Evolutionary conservation across 2,329 filamentous ascomycete species (phyloP).

Genomic region (Mariannaea sp.): DNA sequence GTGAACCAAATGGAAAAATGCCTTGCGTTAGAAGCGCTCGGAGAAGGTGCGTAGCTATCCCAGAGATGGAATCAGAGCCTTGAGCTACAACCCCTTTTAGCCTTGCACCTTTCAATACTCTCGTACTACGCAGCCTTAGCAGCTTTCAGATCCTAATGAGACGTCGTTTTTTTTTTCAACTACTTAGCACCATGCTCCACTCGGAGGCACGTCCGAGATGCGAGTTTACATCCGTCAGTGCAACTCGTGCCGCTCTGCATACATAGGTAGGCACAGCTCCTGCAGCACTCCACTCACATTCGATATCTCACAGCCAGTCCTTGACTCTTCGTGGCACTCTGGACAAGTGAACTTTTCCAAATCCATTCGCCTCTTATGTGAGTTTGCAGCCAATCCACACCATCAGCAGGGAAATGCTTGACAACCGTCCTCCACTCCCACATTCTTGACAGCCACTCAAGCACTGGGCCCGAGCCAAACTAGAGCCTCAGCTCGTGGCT

Average conservation of each 20-base stretch:
- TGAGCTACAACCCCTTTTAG: too few species aligned
- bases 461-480: neutral
- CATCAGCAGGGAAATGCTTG: conserved; percentile 10
- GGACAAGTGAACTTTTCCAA: neutral
- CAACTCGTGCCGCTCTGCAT: conserved; percentile 11
- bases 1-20: too few species aligned
- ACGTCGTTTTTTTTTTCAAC: too few species aligned
- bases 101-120: too few species aligned
- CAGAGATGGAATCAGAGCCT: too few species aligned
- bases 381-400: conserved; percentile 5
- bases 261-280: neutral
- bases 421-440: neutral
- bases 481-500: conserved; percentile 20
- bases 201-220: neutral
- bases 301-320: conserved; percentile 11
- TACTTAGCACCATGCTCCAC: too few species aligned
- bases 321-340: neutral
- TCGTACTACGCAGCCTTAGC: too few species aligned
- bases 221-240: neutral
- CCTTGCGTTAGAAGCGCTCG: too few species aligned
- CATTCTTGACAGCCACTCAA: conserved; percentile 8
- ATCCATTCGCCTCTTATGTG: neutral
- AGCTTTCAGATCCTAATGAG: too few species aligned
- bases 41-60: too few species aligned
- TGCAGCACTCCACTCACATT: conserved; percentile 14